Conservation (phyloP, 192 early-diverging fungal species). For the Backusella australiensis region DNA sequence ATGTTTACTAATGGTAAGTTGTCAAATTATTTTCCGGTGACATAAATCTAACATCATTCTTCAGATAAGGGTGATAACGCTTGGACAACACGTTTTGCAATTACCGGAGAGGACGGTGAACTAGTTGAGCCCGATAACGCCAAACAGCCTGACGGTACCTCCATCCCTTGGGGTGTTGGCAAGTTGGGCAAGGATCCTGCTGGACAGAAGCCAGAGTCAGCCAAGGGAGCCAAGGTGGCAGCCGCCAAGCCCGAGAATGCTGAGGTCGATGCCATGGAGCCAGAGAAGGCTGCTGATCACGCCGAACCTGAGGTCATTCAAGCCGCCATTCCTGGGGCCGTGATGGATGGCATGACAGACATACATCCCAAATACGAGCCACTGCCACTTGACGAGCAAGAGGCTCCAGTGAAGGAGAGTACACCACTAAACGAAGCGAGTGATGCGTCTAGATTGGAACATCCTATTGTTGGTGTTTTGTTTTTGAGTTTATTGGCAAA, state of each 20-base stretch:
- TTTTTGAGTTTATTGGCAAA: background rate
- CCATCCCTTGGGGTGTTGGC: constrained; percentile 19
- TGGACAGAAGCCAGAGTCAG: background rate
- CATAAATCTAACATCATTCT: too few species aligned
- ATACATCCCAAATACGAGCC: background rate
- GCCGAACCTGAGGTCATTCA: background rate
- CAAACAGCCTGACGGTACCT: constrained; percentile 18
- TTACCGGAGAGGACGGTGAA: constrained; percentile 13
- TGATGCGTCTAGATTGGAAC: background rate
- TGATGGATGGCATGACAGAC: background rate
- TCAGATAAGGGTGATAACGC: constrained; percentile 18
- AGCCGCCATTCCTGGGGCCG: constrained; percentile 5
- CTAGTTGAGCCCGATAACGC: constrained; percentile 15
- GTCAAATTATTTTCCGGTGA: background rate
- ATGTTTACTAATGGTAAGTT: constrained; percentile 36
- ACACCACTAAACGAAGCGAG: constrained; percentile 4
- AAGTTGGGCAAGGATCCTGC: background rate
- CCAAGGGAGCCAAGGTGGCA: background rate
- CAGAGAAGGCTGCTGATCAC: background rate
- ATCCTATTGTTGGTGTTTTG: background rate
- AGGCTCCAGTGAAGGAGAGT: background rate
- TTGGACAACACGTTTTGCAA: constrained; percentile 41
- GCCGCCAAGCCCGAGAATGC: background rate
- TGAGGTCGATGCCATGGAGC: background rate
- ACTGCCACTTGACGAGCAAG: background rate